phyloP scores from a whole-genome alignment of 345 rosid species.

The Tarenaya hassleriana region DNA sequence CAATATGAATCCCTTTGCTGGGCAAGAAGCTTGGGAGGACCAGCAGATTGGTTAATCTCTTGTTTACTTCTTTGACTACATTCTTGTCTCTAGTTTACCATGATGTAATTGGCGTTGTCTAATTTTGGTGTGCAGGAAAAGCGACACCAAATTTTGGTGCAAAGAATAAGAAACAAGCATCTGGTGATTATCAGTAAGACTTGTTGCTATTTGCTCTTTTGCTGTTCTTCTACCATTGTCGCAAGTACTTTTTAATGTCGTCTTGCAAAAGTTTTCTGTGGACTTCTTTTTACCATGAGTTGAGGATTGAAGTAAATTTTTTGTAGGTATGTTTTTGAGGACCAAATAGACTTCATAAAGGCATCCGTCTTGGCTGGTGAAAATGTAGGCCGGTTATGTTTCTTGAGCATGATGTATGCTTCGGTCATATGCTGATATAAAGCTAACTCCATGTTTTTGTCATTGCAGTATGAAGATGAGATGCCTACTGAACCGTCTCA shows the following conservation, averaged over 20 bases:
- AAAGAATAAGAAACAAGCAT: slow-evolving; percentile 56
- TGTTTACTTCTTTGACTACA: slow-evolving; percentile 1
- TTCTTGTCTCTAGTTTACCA: slow-evolving; percentile 3
- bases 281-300: slow-evolving; percentile 7
- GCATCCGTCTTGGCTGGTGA: slow-evolving; percentile 83
- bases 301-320: slow-evolving; percentile 6
- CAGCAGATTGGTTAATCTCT: slow-evolving; percentile 72
- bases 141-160: slow-evolving; percentile 76
- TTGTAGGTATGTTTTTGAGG: slow-evolving; percentile 82
- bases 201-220: slow-evolving; percentile 8
- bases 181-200: slow-evolving; percentile 78
- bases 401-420: slow-evolving; percentile 10
- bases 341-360: slow-evolving; percentile 87
- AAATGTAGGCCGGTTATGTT: slow-evolving; percentile 39
- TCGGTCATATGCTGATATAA: slow-evolving; percentile 14
- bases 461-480: slow-evolving; percentile 47
- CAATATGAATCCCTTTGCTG: slow-evolving; percentile 97
- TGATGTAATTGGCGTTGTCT: slow-evolving; percentile 14
- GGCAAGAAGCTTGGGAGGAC: slow-evolving; percentile 99
- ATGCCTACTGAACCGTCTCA: slow-evolving; percentile 36
- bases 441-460: slow-evolving; percentile 11
- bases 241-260: slow-evolving; percentile 9
- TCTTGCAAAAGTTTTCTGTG: slow-evolving; percentile 6
- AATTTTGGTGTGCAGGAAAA: slow-evolving; percentile 49
- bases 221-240: neutral